Evolutionary conservation across 1,284 basidiomycete species (phyloP).

Genomic region (Microbotryomycetes sp.): DNA sequence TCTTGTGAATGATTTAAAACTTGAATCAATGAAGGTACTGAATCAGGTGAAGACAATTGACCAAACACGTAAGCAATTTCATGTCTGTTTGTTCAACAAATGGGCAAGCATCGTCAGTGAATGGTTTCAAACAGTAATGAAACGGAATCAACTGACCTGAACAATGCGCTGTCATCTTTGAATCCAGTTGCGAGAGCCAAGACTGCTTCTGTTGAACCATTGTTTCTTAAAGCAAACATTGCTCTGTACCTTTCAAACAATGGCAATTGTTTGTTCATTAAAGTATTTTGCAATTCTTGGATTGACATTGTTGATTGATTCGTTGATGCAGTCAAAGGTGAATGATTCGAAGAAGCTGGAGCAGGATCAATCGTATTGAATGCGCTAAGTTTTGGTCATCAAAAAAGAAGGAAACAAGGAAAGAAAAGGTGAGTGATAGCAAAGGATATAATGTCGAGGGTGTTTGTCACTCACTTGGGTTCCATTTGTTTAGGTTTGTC

Average conservation of each 20-base stretch:
- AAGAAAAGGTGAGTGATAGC: not conserved
- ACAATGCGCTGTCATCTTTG: conserved; percentile 74
- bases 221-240: conserved; percentile 95
- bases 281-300: conserved; percentile 54
- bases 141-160: conserved; percentile 63
- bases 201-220: conserved; percentile 64
- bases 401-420: not conserved
- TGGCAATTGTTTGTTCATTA: conserved; percentile 63
- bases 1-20: conserved; percentile 69
- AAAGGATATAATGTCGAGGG: not conserved
- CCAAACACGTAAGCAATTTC: conserved; percentile 98
- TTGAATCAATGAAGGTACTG: conserved; percentile 73
- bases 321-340: conserved; percentile 42
- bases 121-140: not conserved
- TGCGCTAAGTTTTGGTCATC: conserved; percentile 45
- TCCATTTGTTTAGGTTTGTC: conserved; percentile 42
- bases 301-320: conserved; percentile 36
- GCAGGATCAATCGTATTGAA: conserved; percentile 94
- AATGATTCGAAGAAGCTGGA: conserved; percentile 50
- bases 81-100: conserved; percentile 67
- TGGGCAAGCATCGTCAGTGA: not conserved
- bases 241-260: conserved; percentile 94
- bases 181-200: conserved; percentile 88
- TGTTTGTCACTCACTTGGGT: conserved; percentile 34
- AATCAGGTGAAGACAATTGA: conserved; percentile 82